Percentiles rank a stretch among this genome's conserved stretches.
Evolutionary conservation across 2,329 filamentous ascomycete species (phyloP).

Genomic region (Didymella pinodella): DNA sequence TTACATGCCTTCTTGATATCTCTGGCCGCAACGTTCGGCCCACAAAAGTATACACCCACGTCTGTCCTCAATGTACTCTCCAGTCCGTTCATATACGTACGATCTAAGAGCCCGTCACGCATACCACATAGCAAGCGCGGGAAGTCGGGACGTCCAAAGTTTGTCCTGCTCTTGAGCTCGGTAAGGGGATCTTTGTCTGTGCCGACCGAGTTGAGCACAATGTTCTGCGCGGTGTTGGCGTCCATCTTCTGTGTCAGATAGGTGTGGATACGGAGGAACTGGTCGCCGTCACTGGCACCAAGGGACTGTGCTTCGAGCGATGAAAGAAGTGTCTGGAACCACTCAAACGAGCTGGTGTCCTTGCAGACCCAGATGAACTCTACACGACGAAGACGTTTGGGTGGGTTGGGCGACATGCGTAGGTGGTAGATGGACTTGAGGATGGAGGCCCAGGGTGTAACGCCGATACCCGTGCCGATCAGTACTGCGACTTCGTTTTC

Average conservation of each 20-base stretch:
- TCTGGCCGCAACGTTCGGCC: slow-evolving; percentile 79
- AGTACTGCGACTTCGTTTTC: slow-evolving; percentile 88
- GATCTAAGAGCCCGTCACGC: slow-evolving; percentile 85
- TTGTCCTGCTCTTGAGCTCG: slow-evolving; percentile 86
- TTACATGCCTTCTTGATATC: slow-evolving; percentile 86
- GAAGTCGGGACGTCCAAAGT: slow-evolving; percentile 95
- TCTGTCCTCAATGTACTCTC: slow-evolving; percentile 80
- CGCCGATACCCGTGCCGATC: slow-evolving; percentile 85
- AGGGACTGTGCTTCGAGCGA: slow-evolving; percentile 88
- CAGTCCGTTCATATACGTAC: slow-evolving; percentile 83
- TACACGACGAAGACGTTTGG: slow-evolving; percentile 86
- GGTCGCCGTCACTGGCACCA: slow-evolving; percentile 68
- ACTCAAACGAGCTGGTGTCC: slow-evolving; percentile 94
- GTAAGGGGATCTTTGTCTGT: slow-evolving; percentile 88
- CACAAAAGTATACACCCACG: slow-evolving; percentile 98
- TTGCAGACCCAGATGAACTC: slow-evolving; percentile 99
- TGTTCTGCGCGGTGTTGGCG: slow-evolving; percentile 91
- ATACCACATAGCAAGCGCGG: slow-evolving; percentile 79
- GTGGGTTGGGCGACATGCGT: slow-evolving; percentile 87
- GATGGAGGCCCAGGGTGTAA: slow-evolving; percentile 86
- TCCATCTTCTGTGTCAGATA: slow-evolving; percentile 96
- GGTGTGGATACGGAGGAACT: slow-evolving; percentile 97
- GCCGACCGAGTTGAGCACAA: slow-evolving; percentile 94
- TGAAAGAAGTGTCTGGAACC: slow-evolving; percentile 94
- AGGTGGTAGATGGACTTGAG: slow-evolving; percentile 99